phyloP scores from a whole-genome alignment of 768 basidiomycete genomes.

The Ramaria sp. region DNA sequence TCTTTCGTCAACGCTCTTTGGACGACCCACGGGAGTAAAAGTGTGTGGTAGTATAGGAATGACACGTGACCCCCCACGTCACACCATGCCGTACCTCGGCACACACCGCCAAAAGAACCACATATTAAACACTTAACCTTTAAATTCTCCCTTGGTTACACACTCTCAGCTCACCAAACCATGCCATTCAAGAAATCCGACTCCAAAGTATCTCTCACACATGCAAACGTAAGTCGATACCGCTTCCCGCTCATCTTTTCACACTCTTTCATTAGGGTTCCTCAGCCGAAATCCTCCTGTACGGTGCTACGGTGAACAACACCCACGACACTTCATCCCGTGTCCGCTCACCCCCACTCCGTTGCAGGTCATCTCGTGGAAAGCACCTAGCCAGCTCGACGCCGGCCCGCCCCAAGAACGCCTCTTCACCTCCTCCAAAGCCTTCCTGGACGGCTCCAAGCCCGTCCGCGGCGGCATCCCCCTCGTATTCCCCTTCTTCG shows the following conservation, averaged over 20 bases:
- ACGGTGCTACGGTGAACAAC: slow-evolving; percentile 54
- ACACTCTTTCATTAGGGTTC: slow-evolving; percentile 38
- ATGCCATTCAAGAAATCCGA: slow-evolving; percentile 48
- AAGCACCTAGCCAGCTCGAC: slow-evolving; percentile 29
- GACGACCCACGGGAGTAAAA: too few species aligned
- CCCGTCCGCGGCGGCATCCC: slow-evolving; percentile 51
- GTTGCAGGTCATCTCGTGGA: slow-evolving; percentile 63
- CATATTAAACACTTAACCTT: too few species aligned
- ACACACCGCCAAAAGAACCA: too few species aligned
- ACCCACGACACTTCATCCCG: neutral
- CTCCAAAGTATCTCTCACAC: slow-evolving; percentile 39
- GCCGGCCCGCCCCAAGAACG: slow-evolving; percentile 41
- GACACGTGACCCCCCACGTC: too few species aligned
- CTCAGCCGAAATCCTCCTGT: slow-evolving; percentile 53
- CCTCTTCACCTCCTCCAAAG: slow-evolving; percentile 74
- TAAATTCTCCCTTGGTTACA: neutral
- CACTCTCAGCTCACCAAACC: neutral
- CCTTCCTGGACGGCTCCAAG: slow-evolving; percentile 70
- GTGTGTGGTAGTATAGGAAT: too few species aligned
- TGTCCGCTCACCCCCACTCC: neutral
- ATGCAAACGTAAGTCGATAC: slow-evolving; percentile 41
- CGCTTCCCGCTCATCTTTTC: neutral
- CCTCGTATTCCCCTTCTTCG: slow-evolving; percentile 82
- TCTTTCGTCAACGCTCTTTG: too few species aligned
- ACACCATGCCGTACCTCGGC: too few species aligned